phyloP scores from a whole-genome alignment of 345 rosid genomes.

The Arabidopsis arenosa region DNA sequence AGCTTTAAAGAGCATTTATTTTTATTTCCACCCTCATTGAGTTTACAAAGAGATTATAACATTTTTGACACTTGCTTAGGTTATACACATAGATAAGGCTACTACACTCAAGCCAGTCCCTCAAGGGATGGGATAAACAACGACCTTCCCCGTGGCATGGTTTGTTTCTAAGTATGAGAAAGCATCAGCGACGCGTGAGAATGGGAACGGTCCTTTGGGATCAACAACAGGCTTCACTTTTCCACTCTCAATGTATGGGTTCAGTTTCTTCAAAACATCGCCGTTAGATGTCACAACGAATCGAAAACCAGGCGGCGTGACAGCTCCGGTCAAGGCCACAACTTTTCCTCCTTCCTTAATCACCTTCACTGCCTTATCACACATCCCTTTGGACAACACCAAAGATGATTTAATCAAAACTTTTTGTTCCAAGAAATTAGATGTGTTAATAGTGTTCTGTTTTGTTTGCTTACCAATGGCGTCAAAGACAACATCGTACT shows the following conservation, averaged over 20 bases:
- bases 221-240: conserved; percentile 85
- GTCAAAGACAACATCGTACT: conserved; percentile 81
- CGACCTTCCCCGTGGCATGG: conserved; percentile 79
- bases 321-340: conserved; percentile 93
- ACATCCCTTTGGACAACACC: conserved; percentile 60
- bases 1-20: conserved; percentile 24
- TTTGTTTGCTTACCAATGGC: conserved; percentile 67
- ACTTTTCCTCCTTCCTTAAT: conserved; percentile 90
- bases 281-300: conserved; percentile 91
- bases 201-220: conserved; percentile 86
- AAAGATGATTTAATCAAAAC: not conserved
- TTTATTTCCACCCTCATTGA: conserved; percentile 28
- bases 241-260: conserved; percentile 84
- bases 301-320: conserved; percentile 87
- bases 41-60: conserved; percentile 23
- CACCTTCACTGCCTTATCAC: conserved; percentile 87
- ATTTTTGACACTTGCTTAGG: conserved; percentile 18
- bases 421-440: not conserved
- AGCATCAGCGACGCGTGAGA: conserved; percentile 66
- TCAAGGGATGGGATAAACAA: conserved; percentile 76
- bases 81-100: conserved; percentile 19
- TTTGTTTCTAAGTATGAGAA: conserved; percentile 87
- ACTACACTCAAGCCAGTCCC: conserved; percentile 9
- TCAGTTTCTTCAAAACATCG: conserved; percentile 76
- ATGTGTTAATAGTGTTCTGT: not conserved